These are phyloP conservation scores for Pogostemon cablin DNA, from an alignment of 257 asterid species.

Conservation along the genomic window DNA sequence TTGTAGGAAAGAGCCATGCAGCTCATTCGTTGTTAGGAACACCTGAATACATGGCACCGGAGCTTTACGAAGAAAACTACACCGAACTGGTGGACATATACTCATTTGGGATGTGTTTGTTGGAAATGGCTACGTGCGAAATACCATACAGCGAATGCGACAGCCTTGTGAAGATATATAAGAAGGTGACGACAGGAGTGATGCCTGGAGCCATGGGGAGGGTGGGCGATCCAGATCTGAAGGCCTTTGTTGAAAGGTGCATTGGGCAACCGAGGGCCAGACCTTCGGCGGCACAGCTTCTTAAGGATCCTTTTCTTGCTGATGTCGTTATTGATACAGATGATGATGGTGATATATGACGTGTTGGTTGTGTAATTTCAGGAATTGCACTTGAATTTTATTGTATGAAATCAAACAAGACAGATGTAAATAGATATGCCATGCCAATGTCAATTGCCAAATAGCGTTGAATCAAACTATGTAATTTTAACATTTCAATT, in stretches of 20 bases:
- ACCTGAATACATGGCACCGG: slow-evolving; percentile 57
- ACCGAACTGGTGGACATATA: slow-evolving; percentile 51
- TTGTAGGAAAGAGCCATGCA: slow-evolving; percentile 48
- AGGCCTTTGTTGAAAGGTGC: slow-evolving; percentile 42
- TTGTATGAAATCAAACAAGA: no score
- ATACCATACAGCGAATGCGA: slow-evolving; percentile 53
- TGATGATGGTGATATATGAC: slow-evolving; percentile 18
- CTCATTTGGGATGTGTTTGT: slow-evolving; percentile 51
- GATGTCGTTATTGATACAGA: slow-evolving; percentile 29
- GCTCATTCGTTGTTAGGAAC: slow-evolving; percentile 52
- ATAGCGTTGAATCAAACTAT: no score
- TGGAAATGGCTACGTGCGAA: slow-evolving; percentile 54
- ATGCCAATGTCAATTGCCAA: no score
- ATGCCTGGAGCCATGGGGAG: slow-evolving; percentile 52
- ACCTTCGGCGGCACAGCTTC: slow-evolving; percentile 51
- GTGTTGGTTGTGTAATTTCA: not conserved
- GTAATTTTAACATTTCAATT: no score
- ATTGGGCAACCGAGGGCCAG: slow-evolving; percentile 45
- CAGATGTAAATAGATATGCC: no score
- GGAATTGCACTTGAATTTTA: no score
- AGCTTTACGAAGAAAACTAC: slow-evolving; percentile 55
- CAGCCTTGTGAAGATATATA: slow-evolving; percentile 47
- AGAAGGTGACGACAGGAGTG: slow-evolving; percentile 49
- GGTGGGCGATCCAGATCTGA: slow-evolving; percentile 36
- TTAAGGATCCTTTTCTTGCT: slow-evolving; percentile 50